These are phyloP conservation scores for Capsella rubella DNA, from an alignment of 441 rosid genomes.

Conservation along the genomic window DNA sequence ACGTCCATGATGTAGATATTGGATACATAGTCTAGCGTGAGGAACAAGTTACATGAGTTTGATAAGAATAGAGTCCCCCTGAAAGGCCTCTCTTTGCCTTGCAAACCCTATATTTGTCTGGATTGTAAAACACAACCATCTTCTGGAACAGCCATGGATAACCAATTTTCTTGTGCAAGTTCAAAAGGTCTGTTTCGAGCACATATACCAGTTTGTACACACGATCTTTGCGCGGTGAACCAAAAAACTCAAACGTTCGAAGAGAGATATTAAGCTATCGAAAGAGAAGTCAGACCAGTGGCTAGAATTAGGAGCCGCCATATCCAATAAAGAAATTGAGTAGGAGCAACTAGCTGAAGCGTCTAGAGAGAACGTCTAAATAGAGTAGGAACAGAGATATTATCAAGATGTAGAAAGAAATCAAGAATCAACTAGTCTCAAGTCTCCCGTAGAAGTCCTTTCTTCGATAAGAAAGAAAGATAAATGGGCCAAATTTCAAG, in stretches of 20 bases:
- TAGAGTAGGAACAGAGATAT: no score
- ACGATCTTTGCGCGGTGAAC: not conserved
- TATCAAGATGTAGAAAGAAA: no score
- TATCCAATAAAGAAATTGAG: not conserved
- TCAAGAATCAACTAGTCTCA: not conserved
- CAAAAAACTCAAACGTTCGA: not conserved
- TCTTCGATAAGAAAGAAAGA: not conserved
- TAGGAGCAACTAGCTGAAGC: not conserved
- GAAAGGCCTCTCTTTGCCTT: not conserved
- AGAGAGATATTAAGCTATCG: not conserved
- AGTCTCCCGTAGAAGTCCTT: not conserved
- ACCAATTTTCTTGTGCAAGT: not conserved
- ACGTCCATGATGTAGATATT: no score
- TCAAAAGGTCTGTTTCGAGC: not conserved
- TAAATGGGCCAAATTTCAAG: not conserved
- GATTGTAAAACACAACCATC: not conserved
- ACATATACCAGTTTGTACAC: not conserved
- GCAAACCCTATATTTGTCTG: not conserved
- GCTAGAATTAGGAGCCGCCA: not conserved
- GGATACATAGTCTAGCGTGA: not conserved
- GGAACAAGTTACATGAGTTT: conserved; percentile 18
- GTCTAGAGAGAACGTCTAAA: no score
- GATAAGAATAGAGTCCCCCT: no score
- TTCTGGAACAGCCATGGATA: not conserved
- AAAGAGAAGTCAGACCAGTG: not conserved